These are phyloP conservation scores for Moelleriella libera DNA, from an alignment of 2,329 filamentous ascomycete species.

Conservation along the genomic window DNA sequence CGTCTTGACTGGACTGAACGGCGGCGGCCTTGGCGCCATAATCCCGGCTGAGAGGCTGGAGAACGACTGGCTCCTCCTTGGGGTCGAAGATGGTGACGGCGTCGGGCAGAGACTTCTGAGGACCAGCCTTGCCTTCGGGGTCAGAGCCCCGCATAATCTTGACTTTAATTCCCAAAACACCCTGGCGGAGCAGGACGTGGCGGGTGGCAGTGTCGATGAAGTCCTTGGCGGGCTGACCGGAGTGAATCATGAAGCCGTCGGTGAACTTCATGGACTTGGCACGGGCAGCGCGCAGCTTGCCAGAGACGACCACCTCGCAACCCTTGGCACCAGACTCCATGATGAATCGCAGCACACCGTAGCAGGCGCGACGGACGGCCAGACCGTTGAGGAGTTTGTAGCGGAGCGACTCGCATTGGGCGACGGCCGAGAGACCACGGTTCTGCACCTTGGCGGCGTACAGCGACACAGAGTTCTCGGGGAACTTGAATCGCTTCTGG, in stretches of 20 bases:
- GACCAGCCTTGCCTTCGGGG: slow-evolving; percentile 97
- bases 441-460: slow-evolving; percentile 99
- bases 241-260: slow-evolving; percentile 99
- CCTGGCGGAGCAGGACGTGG: slow-evolving; percentile 98
- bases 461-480: slow-evolving; percentile 98
- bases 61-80: slow-evolving; percentile 95
- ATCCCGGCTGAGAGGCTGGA: slow-evolving; percentile 95
- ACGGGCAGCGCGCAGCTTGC: slow-evolving; percentile 96
- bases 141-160: slow-evolving; percentile 99
- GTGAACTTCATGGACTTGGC: slow-evolving; percentile 99
- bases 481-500: slow-evolving; percentile 99
- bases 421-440: slow-evolving; percentile 98
- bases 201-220: slow-evolving; percentile 98
- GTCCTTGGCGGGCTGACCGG: slow-evolving; percentile 97
- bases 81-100: slow-evolving; percentile 99
- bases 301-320: slow-evolving; percentile 98
- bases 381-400: slow-evolving; percentile 99
- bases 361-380: slow-evolving; percentile 96
- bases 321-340: slow-evolving; percentile 99
- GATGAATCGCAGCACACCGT: slow-evolving; percentile 99
- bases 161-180: slow-evolving; percentile 99
- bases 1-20: slow-evolving; percentile 50
- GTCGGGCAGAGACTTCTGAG: slow-evolving; percentile 94
- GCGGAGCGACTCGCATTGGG: slow-evolving; percentile 99
- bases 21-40: slow-evolving; percentile 86